A percentile compares a stretch with the other conserved stretches of the same genome.
Conservation (phyloP, 75 land plant genomes). For the Pinus tabuliformis region DNA sequence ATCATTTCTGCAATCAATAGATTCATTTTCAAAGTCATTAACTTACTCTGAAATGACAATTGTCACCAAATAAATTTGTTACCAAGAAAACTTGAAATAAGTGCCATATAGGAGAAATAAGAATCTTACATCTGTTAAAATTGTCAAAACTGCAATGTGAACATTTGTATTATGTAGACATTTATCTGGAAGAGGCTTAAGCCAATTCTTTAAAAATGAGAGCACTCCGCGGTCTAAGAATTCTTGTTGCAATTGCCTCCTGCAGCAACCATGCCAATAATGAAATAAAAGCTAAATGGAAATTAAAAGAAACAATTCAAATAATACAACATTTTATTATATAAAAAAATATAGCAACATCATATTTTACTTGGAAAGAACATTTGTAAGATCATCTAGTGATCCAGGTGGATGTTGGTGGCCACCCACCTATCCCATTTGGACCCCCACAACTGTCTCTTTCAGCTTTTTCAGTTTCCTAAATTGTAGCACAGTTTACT, state of each 20-base stretch:
- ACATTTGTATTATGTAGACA: slow-evolving; percentile 94
- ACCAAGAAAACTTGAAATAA: background rate
- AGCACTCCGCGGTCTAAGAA: slow-evolving; percentile 95
- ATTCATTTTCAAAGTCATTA: background rate
- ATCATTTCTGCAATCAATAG: background rate
- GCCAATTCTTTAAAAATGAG: slow-evolving; percentile 82
- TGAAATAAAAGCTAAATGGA: background rate
- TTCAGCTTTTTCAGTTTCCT: too few relatives aligned
- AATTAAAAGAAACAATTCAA: background rate
- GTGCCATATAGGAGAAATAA: slow-evolving; percentile 17
- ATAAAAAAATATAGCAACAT: background rate
- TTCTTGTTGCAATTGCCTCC: slow-evolving; percentile 94
- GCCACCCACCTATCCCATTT: too few relatives aligned
- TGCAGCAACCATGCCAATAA: slow-evolving; percentile 17
- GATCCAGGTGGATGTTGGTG: too few relatives aligned
- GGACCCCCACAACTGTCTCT: too few relatives aligned
- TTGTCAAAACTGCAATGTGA: slow-evolving; percentile 72
- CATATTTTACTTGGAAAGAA: slow-evolving; percentile 77
- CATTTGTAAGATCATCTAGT: slow-evolving; percentile 71
- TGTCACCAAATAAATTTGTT: background rate
- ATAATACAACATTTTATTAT: background rate
- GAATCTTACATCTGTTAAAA: slow-evolving; percentile 77
- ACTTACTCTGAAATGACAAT: background rate
- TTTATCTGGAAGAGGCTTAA: slow-evolving; percentile 99
- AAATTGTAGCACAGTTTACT: too few relatives aligned